Base-by-base conservation (phyloP, 2,329 filamentous ascomycete genomes). In the Aspergillus hiratsukae region DNA sequence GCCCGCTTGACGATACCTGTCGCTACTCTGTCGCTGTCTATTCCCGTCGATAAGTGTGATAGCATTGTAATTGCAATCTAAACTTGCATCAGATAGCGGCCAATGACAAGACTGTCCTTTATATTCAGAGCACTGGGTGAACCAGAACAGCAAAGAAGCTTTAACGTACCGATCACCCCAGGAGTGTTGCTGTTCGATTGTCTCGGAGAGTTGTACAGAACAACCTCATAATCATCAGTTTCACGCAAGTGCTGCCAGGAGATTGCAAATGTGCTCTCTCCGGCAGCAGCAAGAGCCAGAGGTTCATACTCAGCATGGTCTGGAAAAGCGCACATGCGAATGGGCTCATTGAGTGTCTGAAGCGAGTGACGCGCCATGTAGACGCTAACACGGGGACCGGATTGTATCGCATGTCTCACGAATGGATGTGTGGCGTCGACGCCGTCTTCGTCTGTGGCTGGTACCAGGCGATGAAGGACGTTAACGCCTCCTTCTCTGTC, bases 191-290 rank as follows among this genome's bases (percentile, higher is more conserved):
- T 49, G 5, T 37, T 51, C 27, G 54, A 52, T 41, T 62, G 57
- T n/a, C 48, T 21, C 2, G 49, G 51, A 37, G 53, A 23, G 17
- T 50, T 62, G 52, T 75, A 74, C n/a, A 72, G 56, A 10, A 69
- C 49, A 10, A 75, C 71, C 21, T 68, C 62, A 54, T 69, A 55
- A 10, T 65, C 58, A 29, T 56, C 23, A 8, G 46, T 37, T 14
- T 66, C 61, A 6, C 60, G 50, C 29, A 21, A 14, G 57, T 72
- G 65, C 49, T 69, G 68, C 72, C 72, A 75, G n/a, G 69, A 73
- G 40, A 75, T 73, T 1, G 67, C 72, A 65, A 75, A 73, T 5
- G 54, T 60, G n/a, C 60, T 53, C 23, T 53, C 48, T 27, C 61
- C 45, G 9, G 56, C 62, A 56, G 61, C 62, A 8, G 69, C 66